Evolutionary conservation across 495 filamentous ascomycete species (phyloP), one percentile per base, ranked within the genome.

Genomic region (Pyronema domesticum): DNA sequence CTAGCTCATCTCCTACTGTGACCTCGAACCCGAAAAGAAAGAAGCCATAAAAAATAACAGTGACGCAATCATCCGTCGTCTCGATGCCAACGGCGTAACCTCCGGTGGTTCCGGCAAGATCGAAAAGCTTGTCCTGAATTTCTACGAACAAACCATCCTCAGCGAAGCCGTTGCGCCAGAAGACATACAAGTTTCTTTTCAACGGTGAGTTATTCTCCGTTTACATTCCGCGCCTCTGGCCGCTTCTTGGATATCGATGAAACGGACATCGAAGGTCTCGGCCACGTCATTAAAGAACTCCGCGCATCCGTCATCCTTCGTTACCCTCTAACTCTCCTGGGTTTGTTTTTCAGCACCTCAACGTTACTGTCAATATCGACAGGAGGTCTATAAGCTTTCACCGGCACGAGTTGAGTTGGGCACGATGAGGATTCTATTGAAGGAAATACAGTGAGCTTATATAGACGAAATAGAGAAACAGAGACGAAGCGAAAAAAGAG

Each of bases 301-400:
- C 88, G 87, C 63, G 89, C 95, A 72, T 82, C 84, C 34, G 86
- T 98, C 57, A 98, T 98, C 54, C n/a, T n/a, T n/a, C n/a, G n/a
- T n/a, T 96, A 95, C 64, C 91, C 91, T 0, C 73, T 98, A 46
- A 98, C 91, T 3, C 82, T 94, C 10, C 91, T 89, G 14, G 85
- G 94, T 63, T 79, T 96, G 50, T 98, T 94, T 68, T 72, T 85
- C 6, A 80, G 83, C 49, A 80, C 86, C 14, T 91, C 85, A 0
- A 79, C 83, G 7, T 79, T 98, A 33, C 77, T 96, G 23, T 80
- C 86, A n/a, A n/a, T n/a, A n/a, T n/a, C n/a, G n/a, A n/a, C n/a
- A n/a, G n/a, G n/a, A n/a, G n/a, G n/a, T n/a, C n/a, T n/a, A n/a
- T n/a, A n/a, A n/a, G n/a, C n/a, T n/a, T n/a, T n/a, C n/a, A n/a